Evolutionary conservation across 768 basidiomycete species (phyloP).

Genomic region (Porpolomopsis calyptriformis): DNA sequence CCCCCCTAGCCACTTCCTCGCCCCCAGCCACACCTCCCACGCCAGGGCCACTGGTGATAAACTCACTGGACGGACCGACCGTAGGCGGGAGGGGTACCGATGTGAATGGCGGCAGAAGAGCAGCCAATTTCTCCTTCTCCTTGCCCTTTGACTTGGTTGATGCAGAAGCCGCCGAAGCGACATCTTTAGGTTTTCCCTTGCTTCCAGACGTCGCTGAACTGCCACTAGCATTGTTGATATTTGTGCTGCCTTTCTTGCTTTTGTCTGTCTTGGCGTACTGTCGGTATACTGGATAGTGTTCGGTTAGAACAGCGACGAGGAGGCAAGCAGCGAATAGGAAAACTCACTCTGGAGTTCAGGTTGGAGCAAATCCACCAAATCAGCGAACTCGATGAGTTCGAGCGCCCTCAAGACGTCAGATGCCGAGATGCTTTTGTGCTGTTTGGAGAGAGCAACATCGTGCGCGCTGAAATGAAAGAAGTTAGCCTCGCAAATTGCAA

Average conservation of each 20-base stretch:
- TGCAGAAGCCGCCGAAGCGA: slow-evolving; percentile 8
- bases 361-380: slow-evolving; percentile 53
- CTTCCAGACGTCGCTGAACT: neutral
- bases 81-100: slow-evolving; percentile 16
- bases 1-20: slow-evolving; percentile 13
- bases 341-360: slow-evolving; percentile 50
- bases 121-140: slow-evolving; percentile 28
- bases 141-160: slow-evolving; percentile 24
- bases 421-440: slow-evolving; percentile 82
- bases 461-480: slow-evolving; percentile 51
- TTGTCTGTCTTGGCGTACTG: slow-evolving; percentile 55
- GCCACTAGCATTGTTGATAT: slow-evolving; percentile 11
- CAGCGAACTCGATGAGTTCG: slow-evolving; percentile 66
- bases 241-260: slow-evolving; percentile 29
- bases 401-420: slow-evolving; percentile 85
- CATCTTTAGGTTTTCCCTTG: slow-evolving; percentile 3
- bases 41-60: neutral
- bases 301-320: neutral
- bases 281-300: slow-evolving; percentile 43
- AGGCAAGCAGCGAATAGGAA: neutral
- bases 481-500: slow-evolving; percentile 3
- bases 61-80: slow-evolving; percentile 1
- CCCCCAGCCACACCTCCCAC: slow-evolving; percentile 14
- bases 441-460: slow-evolving; percentile 73
- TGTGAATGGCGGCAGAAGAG: slow-evolving; percentile 22